A percentile compares a stretch with the other conserved stretches of the same genome.
phyloP scores from a whole-genome alignment of 768 basidiomycete species.

The Serpula lacrymans region DNA sequence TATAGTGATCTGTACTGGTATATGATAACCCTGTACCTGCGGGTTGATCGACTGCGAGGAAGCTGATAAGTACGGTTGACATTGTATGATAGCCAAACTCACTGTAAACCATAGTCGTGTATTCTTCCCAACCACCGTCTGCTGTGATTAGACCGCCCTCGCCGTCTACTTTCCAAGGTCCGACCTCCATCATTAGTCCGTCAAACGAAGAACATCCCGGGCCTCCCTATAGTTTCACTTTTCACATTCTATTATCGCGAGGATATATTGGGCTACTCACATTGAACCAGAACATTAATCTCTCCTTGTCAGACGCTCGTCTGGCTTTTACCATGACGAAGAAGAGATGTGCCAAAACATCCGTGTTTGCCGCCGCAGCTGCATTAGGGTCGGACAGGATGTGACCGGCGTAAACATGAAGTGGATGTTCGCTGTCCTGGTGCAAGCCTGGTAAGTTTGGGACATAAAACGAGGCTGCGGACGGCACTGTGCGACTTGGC shows the following conservation, averaged over 20 bases:
- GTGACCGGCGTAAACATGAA: constrained; percentile 85
- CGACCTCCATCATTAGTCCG: constrained; percentile 97
- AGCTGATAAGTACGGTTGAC: not conserved
- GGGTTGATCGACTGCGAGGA: constrained; percentile 97
- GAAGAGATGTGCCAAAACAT: constrained; percentile 75
- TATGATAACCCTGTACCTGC: constrained; percentile 95
- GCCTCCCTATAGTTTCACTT: constrained; percentile 61
- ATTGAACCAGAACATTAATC: constrained; percentile 97
- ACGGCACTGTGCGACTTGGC: constrained; percentile 49
- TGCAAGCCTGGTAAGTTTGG: constrained; percentile 71
- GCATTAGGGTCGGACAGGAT: constrained; percentile 73
- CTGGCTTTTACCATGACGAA: constrained; percentile 90
- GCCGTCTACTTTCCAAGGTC: constrained; percentile 82
- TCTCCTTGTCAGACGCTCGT: constrained; percentile 82
- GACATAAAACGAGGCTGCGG: constrained; percentile 85
- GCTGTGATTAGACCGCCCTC: constrained; percentile 66
- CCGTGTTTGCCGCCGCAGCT: constrained; percentile 44
- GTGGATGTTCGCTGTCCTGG: constrained; percentile 63
- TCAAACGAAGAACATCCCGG: constrained; percentile 98
- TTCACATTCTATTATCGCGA: too few relatives aligned
- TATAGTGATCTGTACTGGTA: constrained; percentile 79
- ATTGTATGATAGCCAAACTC: constrained; percentile 30
- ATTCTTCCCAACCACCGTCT: constrained; percentile 97
- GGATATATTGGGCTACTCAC: constrained; percentile 51
- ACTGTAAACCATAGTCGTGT: constrained; percentile 92